phyloP scores from a whole-genome alignment of 176 grass and related monocot genomes.

The Phragmites australis region DNA sequence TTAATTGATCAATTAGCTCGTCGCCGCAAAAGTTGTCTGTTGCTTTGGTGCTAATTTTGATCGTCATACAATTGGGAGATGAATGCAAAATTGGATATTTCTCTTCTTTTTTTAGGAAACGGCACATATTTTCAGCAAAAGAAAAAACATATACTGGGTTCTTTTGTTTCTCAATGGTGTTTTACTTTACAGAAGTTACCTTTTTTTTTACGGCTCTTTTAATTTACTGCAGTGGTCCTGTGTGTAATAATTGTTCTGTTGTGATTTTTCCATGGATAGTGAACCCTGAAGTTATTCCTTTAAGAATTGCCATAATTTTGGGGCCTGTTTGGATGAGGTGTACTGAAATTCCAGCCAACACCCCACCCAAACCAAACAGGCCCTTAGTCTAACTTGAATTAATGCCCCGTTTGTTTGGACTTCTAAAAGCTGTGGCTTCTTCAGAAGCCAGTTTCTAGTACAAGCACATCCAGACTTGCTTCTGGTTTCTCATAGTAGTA shows the following conservation, averaged over 20 bases:
- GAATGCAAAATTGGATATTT: not conserved
- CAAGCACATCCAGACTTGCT: too few species aligned
- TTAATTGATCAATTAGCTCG: not conserved
- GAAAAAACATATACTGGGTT: not conserved
- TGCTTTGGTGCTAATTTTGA: not conserved
- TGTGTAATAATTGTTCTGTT: not conserved
- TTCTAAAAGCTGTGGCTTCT: too few species aligned
- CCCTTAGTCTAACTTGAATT: not conserved
- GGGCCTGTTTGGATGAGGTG: not conserved
- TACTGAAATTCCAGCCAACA: conserved; percentile 18
- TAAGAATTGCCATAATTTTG: not conserved
- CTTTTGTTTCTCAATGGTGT: not conserved
- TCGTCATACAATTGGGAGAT: not conserved
- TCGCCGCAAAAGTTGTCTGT: not conserved
- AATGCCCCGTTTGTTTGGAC: too few species aligned
- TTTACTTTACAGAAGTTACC: not conserved
- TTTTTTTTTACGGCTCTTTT: not conserved
- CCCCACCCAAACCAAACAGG: not conserved
- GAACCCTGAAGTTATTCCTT: not conserved
- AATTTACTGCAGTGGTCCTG: not conserved
- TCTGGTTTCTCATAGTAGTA: too few species aligned
- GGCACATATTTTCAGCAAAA: not conserved
- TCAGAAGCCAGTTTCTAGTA: too few species aligned
- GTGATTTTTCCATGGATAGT: not conserved
- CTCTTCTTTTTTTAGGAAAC: not conserved